Conservation (phyloP, 1,284 basidiomycete species). For the Chondrostereum purpureum region DNA sequence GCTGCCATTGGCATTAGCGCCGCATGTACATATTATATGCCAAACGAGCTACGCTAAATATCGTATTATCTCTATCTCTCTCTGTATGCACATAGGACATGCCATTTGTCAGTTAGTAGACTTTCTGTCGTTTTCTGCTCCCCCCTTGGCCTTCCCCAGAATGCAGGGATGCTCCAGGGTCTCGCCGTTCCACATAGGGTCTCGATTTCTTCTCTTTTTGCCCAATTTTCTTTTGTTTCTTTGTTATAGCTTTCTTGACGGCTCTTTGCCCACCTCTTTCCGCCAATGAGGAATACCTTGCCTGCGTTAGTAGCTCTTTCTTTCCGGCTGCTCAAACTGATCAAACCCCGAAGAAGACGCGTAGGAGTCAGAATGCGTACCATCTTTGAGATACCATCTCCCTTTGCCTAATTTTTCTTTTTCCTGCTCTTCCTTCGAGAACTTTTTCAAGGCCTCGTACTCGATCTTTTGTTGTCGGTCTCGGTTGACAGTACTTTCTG, state of each 20-base stretch:
- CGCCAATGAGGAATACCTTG: slow-evolving; percentile 73
- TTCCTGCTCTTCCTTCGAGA: slow-evolving; percentile 64
- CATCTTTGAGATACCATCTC: slow-evolving; percentile 83
- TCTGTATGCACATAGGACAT: no score
- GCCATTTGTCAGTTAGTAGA: slow-evolving; percentile 10
- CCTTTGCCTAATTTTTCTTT: slow-evolving; percentile 75
- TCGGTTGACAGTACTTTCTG: slow-evolving; percentile 74
- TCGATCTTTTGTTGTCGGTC: slow-evolving; percentile 69
- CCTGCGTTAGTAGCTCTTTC: slow-evolving; percentile 64
- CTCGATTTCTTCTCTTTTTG: slow-evolving; percentile 87
- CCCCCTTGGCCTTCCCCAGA: slow-evolving; percentile 13
- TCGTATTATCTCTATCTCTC: no score
- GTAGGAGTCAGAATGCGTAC: slow-evolving; percentile 36
- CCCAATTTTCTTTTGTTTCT: slow-evolving; percentile 79
- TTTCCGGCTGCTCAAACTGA: slow-evolving; percentile 55
- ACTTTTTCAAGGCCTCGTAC: slow-evolving; percentile 53
- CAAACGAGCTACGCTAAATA: no score
- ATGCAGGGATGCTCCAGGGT: slow-evolving; percentile 3
- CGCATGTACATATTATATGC: no score
- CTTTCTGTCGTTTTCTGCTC: slow-evolving; percentile 15
- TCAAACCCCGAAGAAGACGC: slow-evolving; percentile 9
- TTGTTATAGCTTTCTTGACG: slow-evolving; percentile 84
- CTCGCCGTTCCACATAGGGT: slow-evolving; percentile 47
- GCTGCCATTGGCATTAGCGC: not conserved
- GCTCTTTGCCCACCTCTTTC: slow-evolving; percentile 70